Evolutionary conservation across 164 flowering plant species (phyloP), one percentile per base, ranked within the genome.

Genomic region (Tinospora cordifolia): DNA sequence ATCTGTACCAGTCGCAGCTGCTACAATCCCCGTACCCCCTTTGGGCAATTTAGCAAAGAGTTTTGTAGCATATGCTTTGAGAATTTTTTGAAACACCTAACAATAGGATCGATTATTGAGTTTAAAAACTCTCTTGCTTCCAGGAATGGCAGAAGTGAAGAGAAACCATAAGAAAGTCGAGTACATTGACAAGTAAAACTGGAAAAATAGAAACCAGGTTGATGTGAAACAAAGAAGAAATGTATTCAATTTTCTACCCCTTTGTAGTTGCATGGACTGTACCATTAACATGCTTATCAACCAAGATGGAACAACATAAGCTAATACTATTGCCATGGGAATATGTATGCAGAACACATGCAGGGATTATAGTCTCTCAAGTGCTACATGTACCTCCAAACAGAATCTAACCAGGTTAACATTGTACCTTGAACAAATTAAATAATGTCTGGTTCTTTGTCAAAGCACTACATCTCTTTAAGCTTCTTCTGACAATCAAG

Each of bases 1-100:
- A 83, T 94, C 98, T 81, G 90, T 87, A 66, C 98, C 98, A 19
- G 98, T 92, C 27, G 98, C 98, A 62, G 98, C 95, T 59, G 98
- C 98, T 75, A 94, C 97, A 79, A 92, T 77, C 62, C 98, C 97
- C 13, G 87, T 84, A 27, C 98, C 98, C 76, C 95, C 97, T 79
- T 89, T 94, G 0, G 98, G 98, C 63, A 94, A 79, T 84, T 82
- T 87, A 65, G 85, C 86, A 80, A 82, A 87, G 69, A 92, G 95
- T 79, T 88, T 92, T 71, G 90, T 76, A 19, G 94, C 97, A 86
- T 94, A 94, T 68, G 93, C 89, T 85, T 83, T 90, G 19, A 94
- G 89, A 81, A 90, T 79, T 81, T 85, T 84, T 84, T 92, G 93
- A 75, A 94, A 94, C 25, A 90, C 97, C 97, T 91, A 44, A 62